These are phyloP conservation scores for Dalbergia oliveri DNA, from an alignment of 306 rosid genomes.

Conservation along the genomic window DNA sequence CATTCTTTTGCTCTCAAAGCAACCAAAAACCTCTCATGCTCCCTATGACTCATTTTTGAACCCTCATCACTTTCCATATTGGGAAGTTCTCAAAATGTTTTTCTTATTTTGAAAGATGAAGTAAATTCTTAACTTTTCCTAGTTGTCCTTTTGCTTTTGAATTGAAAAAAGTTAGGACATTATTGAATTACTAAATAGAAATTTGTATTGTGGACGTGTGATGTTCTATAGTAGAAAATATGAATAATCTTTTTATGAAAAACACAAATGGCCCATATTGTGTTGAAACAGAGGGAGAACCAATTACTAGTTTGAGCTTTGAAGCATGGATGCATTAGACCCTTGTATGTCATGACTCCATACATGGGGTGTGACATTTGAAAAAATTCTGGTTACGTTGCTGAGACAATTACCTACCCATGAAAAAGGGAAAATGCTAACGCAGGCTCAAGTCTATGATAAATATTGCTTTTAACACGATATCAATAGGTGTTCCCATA, in stretches of 20 bases:
- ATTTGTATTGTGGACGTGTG: neutral
- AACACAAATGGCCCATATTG: neutral
- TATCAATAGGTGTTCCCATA: too few species aligned
- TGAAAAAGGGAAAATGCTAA: neutral
- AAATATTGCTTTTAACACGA: too few species aligned
- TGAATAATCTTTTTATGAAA: neutral
- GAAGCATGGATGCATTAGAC: constrained; percentile 84
- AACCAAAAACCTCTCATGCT: too few species aligned
- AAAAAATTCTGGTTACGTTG: constrained; percentile 85
- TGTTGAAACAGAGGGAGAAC: neutral
- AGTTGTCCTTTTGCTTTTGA: neutral
- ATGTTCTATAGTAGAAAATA: neutral
- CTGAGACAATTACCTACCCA: constrained; percentile 75
- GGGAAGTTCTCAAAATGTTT: neutral
- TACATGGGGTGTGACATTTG: constrained; percentile 83
- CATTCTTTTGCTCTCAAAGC: too few species aligned
- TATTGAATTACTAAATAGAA: neutral
- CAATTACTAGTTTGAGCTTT: constrained; percentile 51
- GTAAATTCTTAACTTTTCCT: neutral
- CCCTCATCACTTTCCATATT: neutral
- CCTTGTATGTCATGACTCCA: constrained; percentile 83
- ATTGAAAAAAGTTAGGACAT: neutral
- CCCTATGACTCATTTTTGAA: neutral
- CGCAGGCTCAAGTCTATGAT: too few species aligned
- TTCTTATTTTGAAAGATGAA: neutral